Percentiles rank a stretch among this genome's conserved stretches.
phyloP scores from a whole-genome alignment of 345 rosid species.

The Acer negundo region DNA sequence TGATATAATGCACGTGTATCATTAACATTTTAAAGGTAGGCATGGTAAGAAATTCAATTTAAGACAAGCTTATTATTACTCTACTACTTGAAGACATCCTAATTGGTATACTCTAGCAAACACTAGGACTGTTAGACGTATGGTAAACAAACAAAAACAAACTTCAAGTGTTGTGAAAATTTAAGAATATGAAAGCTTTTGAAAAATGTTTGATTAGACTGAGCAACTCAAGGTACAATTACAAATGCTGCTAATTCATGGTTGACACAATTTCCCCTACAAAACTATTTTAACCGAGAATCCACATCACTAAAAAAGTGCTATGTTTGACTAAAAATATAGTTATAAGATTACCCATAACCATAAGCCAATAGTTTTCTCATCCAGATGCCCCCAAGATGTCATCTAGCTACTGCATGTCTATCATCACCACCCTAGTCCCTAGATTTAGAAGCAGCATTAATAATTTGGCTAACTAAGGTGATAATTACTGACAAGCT shows the following conservation, averaged over 20 bases:
- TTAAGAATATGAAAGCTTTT: background rate
- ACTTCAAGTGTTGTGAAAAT: background rate
- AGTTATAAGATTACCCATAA: background rate
- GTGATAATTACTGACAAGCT: background rate
- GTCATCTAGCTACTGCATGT: no score
- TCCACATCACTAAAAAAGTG: background rate
- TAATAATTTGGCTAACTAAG: background rate
- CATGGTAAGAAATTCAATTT: background rate
- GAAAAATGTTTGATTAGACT: background rate
- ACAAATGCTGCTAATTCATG: background rate
- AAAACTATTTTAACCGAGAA: background rate
- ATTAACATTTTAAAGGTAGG: background rate
- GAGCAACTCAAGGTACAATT: background rate
- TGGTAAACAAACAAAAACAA: no score
- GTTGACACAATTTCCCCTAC: background rate
- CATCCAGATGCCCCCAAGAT: background rate
- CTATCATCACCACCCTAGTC: background rate
- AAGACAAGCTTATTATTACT: constrained; percentile 5
- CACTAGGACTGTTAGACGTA: background rate
- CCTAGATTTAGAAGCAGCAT: background rate
- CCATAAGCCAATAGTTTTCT: background rate
- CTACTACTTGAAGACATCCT: background rate
- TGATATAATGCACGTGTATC: no score
- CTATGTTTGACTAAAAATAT: background rate
- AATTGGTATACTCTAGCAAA: background rate